These are phyloP conservation scores for Paratinospora sagittata DNA, from an alignment of 164 flowering plant genomes.

Conservation along the genomic window DNA sequence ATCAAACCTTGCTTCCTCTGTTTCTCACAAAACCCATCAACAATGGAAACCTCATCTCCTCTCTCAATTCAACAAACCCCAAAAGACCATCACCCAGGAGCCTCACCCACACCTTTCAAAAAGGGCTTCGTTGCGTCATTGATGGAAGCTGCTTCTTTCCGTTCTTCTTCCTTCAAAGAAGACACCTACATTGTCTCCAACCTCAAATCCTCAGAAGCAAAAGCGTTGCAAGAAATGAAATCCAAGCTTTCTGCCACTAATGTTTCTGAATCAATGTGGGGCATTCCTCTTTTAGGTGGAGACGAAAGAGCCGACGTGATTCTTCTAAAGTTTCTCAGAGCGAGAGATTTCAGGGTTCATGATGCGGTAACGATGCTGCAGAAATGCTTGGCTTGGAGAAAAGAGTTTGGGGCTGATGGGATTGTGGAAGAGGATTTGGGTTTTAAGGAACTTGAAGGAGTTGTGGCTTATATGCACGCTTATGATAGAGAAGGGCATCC, in stretches of 20 bases:
- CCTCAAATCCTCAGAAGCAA: conserved; percentile 61
- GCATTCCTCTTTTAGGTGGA: conserved; percentile 41
- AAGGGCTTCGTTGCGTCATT: conserved; percentile 59
- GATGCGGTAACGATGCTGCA: conserved; percentile 62
- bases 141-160: conserved; percentile 58
- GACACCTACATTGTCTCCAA: conserved; percentile 70
- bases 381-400: conserved; percentile 64
- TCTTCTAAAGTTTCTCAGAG: conserved; percentile 77
- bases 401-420: conserved; percentile 62
- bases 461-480: conserved; percentile 74
- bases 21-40: conserved; percentile 11
- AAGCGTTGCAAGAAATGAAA: conserved; percentile 65
- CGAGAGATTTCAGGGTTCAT: conserved; percentile 65
- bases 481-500: conserved; percentile 79
- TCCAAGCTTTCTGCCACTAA: conserved; percentile 35
- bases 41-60: conserved; percentile 27
- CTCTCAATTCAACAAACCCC: conserved; percentile 23
- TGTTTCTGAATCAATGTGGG: conserved; percentile 61
- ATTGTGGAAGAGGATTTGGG: conserved; percentile 69
- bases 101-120: conserved; percentile 45
- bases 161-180: conserved; percentile 66
- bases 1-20: not conserved
- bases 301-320: conserved; percentile 73
- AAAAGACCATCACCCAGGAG: conserved; percentile 23
- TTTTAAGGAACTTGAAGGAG: conserved; percentile 78